Base-by-base conservation (phyloP, 352 stramenopile genomes). In the Globisporangium iwayamae region DNA sequence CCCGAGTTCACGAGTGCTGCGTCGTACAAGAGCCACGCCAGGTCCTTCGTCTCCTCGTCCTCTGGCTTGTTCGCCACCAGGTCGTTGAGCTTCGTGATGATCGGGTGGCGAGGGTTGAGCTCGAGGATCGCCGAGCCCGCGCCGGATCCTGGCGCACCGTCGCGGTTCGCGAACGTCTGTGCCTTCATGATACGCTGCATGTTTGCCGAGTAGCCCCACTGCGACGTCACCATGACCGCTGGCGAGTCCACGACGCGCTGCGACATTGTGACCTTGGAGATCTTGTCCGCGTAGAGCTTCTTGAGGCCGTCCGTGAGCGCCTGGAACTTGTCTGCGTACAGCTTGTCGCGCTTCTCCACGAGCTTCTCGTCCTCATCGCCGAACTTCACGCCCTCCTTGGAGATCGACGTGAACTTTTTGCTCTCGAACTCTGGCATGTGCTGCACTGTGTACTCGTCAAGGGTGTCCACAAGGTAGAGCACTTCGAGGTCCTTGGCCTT, bases 151-250 rank as follows among this genome's bases (percentile, higher is more conserved):
- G 65, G 51, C 30, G 68, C 66, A 3, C 66, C 62, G 22, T 85
- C 73, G 8, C 85, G 83, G 66, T 96, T 93, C 7, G 85, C 80
- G 71, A 99, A 98, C 16, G 98, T 98, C 82, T 99, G 98, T 28
- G 97, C 83, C 73, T 98, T 94, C 90, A 99, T 98, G 77, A 99
- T 99, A 46, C 97, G 89, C 78, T 99, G 97, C 97, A 99, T 99
- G 79, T 99, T 99, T 16, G 98, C 97, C 46, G 90, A 98, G 79
- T 99, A 93, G 22, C 97, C 97, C 81, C 96, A 99, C 73, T 99
- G 90, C 5, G 90, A 95, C 9, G 95, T 98, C 41, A 98, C 93
- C 67, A 99, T 97, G 63, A 99, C 95, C 2, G 93, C 94, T 13
- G 98, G 97, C 45, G 94, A 94, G 36, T 90, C 89, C 43, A 94